phyloP scores from a whole-genome alignment of 1,284 basidiomycete genomes.

The Cryptococcus neoformans region DNA sequence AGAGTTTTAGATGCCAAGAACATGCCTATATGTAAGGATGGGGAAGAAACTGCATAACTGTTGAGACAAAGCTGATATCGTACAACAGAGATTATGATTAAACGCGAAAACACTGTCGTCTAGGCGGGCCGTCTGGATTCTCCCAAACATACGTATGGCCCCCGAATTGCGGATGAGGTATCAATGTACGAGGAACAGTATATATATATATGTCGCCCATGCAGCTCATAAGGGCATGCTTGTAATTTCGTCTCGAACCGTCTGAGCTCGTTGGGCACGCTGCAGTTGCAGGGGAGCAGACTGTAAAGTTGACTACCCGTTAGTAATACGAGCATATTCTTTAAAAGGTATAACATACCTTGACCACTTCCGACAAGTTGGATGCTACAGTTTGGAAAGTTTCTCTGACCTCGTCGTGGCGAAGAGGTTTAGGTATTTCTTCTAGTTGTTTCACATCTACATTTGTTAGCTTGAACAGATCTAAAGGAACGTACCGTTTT shows the following conservation, averaged over 20 bases:
- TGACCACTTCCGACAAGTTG: conserved; percentile 32
- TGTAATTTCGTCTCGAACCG: conserved; percentile 42
- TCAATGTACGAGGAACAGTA: too few relatives aligned
- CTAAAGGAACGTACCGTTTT: neutral
- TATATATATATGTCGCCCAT: neutral
- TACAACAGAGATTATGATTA: neutral
- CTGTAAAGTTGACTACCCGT: conserved; percentile 14
- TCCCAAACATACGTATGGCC: too few relatives aligned
- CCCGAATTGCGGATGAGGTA: too few relatives aligned
- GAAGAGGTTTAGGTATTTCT: conserved; percentile 29
- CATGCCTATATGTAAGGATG: neutral
- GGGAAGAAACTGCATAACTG: neutral
- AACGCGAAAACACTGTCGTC: neutral
- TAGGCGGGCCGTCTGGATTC: too few relatives aligned
- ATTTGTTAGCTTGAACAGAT: neutral
- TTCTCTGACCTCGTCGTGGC: conserved; percentile 34
- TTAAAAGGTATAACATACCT: conserved; percentile 21
- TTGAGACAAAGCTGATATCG: neutral
- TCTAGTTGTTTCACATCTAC: conserved; percentile 1
- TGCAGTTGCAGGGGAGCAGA: conserved; percentile 37
- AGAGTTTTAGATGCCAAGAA: conserved; percentile 20
- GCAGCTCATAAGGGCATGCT: conserved; percentile 15
- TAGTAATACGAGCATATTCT: neutral
- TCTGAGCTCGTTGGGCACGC: conserved; percentile 45
- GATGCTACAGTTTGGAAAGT: conserved; percentile 29